Conservation (phyloP, 1,284 basidiomycete species). For the Exobasidium rhododendri region DNA sequence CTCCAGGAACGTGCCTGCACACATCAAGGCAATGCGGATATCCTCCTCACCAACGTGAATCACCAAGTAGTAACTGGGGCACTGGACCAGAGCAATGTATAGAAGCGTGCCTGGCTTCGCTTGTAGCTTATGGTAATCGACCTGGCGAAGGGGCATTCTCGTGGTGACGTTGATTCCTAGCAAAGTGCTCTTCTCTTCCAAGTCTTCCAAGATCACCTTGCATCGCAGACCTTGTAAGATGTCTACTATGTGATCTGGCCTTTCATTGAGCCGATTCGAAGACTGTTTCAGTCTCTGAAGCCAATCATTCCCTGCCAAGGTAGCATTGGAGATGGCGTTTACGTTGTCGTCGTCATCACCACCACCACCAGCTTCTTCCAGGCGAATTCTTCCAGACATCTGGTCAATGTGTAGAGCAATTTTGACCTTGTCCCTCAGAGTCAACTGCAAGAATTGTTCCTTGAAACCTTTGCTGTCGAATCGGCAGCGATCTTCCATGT, state of each 20-base stretch:
- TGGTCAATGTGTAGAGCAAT: conserved; percentile 26
- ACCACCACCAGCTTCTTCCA: conserved; percentile 19
- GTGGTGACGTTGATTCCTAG: conserved; percentile 64
- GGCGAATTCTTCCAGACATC: conserved; percentile 26
- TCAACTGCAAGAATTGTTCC: conserved; percentile 6
- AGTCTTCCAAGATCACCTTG: conserved; percentile 36
- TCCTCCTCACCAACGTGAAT: conserved; percentile 25
- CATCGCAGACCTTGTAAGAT: conserved; percentile 31
- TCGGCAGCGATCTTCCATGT: neutral
- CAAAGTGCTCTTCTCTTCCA: conserved; percentile 43
- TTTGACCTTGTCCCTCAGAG: conserved; percentile 6
- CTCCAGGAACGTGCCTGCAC: conserved; percentile 27
- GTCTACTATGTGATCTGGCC: conserved; percentile 26
- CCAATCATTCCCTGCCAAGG: neutral
- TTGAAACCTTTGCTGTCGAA: neutral
- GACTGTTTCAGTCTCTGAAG: conserved; percentile 22
- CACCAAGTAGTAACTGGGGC: conserved; percentile 36
- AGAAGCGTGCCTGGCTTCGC: conserved; percentile 23
- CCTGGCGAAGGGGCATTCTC: conserved; percentile 63
- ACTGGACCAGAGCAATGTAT: conserved; percentile 31
- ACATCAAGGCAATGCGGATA: conserved; percentile 30
- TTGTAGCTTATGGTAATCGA: conserved; percentile 34
- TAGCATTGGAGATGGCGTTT: conserved; percentile 3
- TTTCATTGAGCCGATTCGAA: conserved; percentile 30
- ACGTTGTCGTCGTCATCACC: neutral